A percentile compares a stretch with the other conserved stretches of the same genome.
Conservation (phyloP, 2,329 filamentous ascomycete genomes). For the Fusarium denticulatum region DNA sequence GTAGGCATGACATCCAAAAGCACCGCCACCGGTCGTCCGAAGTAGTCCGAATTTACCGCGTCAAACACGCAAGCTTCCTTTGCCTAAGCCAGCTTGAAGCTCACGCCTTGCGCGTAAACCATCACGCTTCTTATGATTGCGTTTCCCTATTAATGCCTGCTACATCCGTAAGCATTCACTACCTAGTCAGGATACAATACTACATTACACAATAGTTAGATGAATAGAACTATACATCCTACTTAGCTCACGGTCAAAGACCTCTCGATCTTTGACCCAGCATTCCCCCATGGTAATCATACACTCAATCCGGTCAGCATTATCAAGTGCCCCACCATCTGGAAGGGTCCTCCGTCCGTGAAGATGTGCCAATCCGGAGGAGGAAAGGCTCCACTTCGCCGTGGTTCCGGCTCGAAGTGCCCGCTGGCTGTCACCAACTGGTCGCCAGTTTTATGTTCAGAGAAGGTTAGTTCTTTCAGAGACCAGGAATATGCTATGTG, state of each 20-base stretch:
- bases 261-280: neutral
- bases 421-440: neutral
- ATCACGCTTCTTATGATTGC: slow-evolving; percentile 1
- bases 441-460: neutral
- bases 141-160: slow-evolving; percentile 33
- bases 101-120: neutral
- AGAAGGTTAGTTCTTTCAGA: neutral
- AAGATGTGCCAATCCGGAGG: slow-evolving; percentile 14
- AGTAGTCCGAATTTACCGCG: neutral
- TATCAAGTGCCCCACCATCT: neutral
- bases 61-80: slow-evolving; percentile 25
- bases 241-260: neutral
- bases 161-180: neutral
- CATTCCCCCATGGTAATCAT: slow-evolving; percentile 12
- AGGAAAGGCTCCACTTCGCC: slow-evolving; percentile 21
- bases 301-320: slow-evolving; percentile 2
- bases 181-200: neutral
- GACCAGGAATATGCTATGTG: neutral
- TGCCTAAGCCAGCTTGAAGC: slow-evolving; percentile 7
- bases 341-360: slow-evolving; percentile 2
- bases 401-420: slow-evolving; percentile 17
- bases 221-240: neutral
- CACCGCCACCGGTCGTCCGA: neutral
- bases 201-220: neutral
- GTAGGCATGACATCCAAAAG: neutral